Evolutionary conservation across 345 rosid species (phyloP).

Genomic region (Dipteronia sinensis): DNA sequence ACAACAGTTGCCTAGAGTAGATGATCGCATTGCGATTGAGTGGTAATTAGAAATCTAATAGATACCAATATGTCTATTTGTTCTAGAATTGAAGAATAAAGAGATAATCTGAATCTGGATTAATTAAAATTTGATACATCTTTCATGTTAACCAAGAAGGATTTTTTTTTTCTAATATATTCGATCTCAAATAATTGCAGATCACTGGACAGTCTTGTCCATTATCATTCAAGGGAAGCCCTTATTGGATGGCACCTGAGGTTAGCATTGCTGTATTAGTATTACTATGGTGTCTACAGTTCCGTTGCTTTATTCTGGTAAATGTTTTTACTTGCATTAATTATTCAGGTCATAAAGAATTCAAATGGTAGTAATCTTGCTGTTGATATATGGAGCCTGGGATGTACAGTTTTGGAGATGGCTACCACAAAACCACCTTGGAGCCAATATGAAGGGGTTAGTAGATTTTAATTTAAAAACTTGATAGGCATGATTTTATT

Average conservation of each 20-base stretch:
- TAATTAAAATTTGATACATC: neutral
- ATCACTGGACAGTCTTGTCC: conserved; percentile 83
- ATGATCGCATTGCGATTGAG: neutral
- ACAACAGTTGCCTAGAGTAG: neutral
- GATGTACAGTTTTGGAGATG: conserved; percentile 89
- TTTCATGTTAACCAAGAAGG: neutral
- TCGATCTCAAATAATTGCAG: conserved; percentile 44
- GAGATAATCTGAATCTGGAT: conserved; percentile 1
- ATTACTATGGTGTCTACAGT: neutral
- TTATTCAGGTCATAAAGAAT: conserved; percentile 66
- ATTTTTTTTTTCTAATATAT: conserved; percentile 16
- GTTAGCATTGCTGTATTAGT: conserved; percentile 32
- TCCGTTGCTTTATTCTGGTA: conserved; percentile 20
- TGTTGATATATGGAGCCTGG: conserved; percentile 93
- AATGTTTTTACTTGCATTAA: neutral
- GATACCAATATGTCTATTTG: neutral
- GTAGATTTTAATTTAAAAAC: conserved; percentile 24
- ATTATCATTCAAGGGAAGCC: conserved; percentile 81
- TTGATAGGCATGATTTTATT: neutral
- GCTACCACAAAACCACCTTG: conserved; percentile 89
- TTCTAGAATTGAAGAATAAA: conserved; percentile 12
- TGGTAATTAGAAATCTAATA: neutral
- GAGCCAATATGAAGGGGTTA: conserved; percentile 89
- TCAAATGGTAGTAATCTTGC: conserved; percentile 74
- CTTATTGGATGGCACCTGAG: conserved; percentile 98